A percentile compares a stretch with the other conserved stretches of the same genome.
Conservation (phyloP, 495 filamentous ascomycete genomes). For the Mycothermus thermophilus region DNA sequence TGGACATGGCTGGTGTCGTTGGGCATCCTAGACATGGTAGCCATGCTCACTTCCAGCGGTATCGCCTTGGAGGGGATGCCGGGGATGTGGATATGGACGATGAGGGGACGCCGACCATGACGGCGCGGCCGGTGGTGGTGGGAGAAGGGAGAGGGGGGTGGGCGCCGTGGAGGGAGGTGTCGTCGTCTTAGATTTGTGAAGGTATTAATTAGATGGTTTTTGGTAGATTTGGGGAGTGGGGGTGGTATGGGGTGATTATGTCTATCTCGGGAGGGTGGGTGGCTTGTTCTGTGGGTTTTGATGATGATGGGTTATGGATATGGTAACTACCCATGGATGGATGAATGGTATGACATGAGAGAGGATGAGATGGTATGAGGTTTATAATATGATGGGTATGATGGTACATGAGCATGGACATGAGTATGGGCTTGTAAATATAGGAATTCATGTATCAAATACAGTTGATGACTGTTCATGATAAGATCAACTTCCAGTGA, state of each 20-base stretch:
- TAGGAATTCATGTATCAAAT: no score
- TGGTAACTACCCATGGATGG: background rate
- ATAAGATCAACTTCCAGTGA: no score
- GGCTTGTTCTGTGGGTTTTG: background rate
- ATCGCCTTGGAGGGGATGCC: background rate
- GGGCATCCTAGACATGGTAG: conserved; percentile 1
- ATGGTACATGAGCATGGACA: no score
- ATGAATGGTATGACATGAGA: background rate
- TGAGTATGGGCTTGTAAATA: no score
- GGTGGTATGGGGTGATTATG: background rate
- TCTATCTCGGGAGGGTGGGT: background rate
- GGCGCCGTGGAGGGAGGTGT: conserved; percentile 3
- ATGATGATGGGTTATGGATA: background rate
- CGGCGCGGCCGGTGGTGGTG: conserved; percentile 7
- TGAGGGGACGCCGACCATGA: conserved; percentile 21
- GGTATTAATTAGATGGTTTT: conserved; percentile 1
- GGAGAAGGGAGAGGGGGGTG: conserved; percentile 2
- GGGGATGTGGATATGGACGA: conserved; percentile 19
- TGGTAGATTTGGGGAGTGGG: background rate
- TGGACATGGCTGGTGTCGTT: no score
- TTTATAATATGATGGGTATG: no score
- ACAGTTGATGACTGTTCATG: no score
- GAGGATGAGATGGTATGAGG: no score
- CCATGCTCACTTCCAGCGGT: background rate
- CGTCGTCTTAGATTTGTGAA: no score